Percentiles rank a stretch among this genome's conserved stretches.
These are phyloP conservation scores for Skeletonema costatum DNA, from an alignment of 108 stramenopile species.

Conservation along the genomic window DNA sequence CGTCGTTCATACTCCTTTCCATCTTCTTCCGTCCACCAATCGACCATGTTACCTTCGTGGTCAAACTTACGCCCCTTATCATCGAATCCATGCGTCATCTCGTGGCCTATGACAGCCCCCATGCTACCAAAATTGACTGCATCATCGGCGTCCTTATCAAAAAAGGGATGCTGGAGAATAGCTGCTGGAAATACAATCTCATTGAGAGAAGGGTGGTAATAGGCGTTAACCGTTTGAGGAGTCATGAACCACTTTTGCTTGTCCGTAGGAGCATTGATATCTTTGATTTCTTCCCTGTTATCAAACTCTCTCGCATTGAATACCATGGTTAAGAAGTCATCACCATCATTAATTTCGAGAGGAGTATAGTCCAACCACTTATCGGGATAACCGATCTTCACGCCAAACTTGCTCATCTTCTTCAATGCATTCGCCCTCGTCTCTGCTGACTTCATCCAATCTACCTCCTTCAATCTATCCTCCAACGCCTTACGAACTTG, in stretches of 20 bases:
- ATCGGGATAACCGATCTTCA: conserved; percentile 87
- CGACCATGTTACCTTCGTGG: conserved; percentile 70
- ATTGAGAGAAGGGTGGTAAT: conserved; percentile 65
- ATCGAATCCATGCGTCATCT: conserved; percentile 91
- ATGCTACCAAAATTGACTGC: conserved; percentile 76
- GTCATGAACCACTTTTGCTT: conserved; percentile 85
- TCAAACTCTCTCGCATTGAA: conserved; percentile 65
- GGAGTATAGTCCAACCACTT: conserved; percentile 78
- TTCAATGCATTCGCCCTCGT: conserved; percentile 71
- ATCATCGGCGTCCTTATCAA: conserved; percentile 72
- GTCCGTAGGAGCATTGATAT: conserved; percentile 87
- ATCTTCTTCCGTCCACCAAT: conserved; percentile 87
- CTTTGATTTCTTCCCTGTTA: conserved; percentile 55
- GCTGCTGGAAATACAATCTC: conserved; percentile 89
- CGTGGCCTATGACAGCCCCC: conserved; percentile 84
- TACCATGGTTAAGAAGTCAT: conserved; percentile 64
- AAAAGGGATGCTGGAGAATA: conserved; percentile 87
- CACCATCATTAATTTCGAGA: conserved; percentile 42
- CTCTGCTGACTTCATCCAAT: conserved; percentile 82
- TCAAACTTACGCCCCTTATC: conserved; percentile 89
- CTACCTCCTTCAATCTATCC: conserved; percentile 80
- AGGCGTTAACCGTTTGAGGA: conserved; percentile 85
- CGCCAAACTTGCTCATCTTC: conserved; percentile 77
- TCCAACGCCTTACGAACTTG: conserved; percentile 75
- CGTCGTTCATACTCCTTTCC: conserved; percentile 67